Evolutionary conservation across 2,329 filamentous ascomycete species (phyloP), one percentile per base, ranked within the genome.

Genomic region (Shiraia bambusicola): DNA sequence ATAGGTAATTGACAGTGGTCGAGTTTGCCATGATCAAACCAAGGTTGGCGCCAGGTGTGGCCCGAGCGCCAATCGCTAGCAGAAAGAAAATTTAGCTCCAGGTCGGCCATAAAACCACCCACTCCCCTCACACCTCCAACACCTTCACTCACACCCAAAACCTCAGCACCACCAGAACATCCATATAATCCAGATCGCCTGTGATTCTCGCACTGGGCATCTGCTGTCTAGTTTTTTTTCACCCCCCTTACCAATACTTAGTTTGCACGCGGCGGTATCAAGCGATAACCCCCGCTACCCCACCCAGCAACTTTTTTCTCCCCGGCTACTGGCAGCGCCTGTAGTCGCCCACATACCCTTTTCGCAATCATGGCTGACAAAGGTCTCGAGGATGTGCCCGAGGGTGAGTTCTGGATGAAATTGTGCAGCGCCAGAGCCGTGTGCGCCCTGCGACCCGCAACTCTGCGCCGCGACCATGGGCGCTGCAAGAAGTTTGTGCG

Each of bases 281-380:
- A 63, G 63, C 63, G 65, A 69, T 66, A 29, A 40, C 64, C 68
- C 63, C 65, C 56, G 67, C 67, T 57, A 67, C 62, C 50, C 60
- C 56, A 63, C 58, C 69, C 66, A 63, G 60, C 63, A 58, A 67
- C 59, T 52, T 59, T 58, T 63, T 59, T 61, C 56, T 54, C 49
- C 35, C 45, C 56, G 63, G 67, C 65, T 66, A 63, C 64, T 63
- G 63, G 56, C 84, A 76, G 77, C 73, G 86, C 84, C 86, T 88
- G 87, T 82, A 84, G 80, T 82, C 73, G 70, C 69, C 45, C 67
- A 42, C 67, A 36, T 58, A 51, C 32, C 37, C 66, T 76, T n/a
- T 79, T 77, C 84, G 84, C 88, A 92, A 96, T 87, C 83, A 97
- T 97, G 92, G 92, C 91, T 89, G 84, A 86, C 73, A 87, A 95